A percentile compares a stretch with the other conserved stretches of the same genome.
Evolutionary conservation across 805 yeast genomes (phyloP).

Genomic region (Yarrowia deformans): DNA sequence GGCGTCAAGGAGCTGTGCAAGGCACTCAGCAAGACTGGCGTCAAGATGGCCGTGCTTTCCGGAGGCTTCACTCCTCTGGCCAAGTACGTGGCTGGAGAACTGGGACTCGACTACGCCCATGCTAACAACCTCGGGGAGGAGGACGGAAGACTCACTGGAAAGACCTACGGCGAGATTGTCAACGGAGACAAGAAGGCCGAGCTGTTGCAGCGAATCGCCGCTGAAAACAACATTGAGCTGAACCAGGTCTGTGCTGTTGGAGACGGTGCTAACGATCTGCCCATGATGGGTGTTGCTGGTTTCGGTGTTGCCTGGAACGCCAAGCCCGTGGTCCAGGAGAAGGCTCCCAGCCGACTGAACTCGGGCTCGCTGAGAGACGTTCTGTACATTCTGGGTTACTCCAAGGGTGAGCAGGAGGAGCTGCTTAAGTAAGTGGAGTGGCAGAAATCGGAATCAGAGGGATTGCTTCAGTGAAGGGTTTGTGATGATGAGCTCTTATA

Average conservation of each 20-base stretch:
- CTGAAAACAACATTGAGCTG: constrained; percentile 47
- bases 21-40: constrained; percentile 66
- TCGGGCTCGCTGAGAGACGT: constrained; percentile 75
- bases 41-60: constrained; percentile 82
- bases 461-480: too few species aligned
- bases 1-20: constrained; percentile 80
- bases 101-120: constrained; percentile 84
- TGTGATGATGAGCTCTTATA: too few species aligned
- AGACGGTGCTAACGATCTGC: constrained; percentile 95
- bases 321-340: constrained; percentile 84
- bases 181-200: constrained; percentile 86
- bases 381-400: constrained; percentile 75
- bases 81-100: constrained; percentile 65
- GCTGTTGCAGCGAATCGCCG: constrained; percentile 60
- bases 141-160: constrained; percentile 68
- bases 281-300: constrained; percentile 92
- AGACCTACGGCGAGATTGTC: constrained; percentile 79
- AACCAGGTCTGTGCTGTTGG: constrained; percentile 82
- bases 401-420: constrained; percentile 43
- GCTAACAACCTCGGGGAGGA: constrained; percentile 71
- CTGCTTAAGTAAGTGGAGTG: constrained; percentile 29
- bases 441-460: too few species aligned
- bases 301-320: constrained; percentile 98
- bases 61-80: constrained; percentile 97
- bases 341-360: constrained; percentile 85